These are phyloP conservation scores for Xylaria sp. DNA, from an alignment of 2,329 filamentous ascomycete species.

Conservation along the genomic window DNA sequence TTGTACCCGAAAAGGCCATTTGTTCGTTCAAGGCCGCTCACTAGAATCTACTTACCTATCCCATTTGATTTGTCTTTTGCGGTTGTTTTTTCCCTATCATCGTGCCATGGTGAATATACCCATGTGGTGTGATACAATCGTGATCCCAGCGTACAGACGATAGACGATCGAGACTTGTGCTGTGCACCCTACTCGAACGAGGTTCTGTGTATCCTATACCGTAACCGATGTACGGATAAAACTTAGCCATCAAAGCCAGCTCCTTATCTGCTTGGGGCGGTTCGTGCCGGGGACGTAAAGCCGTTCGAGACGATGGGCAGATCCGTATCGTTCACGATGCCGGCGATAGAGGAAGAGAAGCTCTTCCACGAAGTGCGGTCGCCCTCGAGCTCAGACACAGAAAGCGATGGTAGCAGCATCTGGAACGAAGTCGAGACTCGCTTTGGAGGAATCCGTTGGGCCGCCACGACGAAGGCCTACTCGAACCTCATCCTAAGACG, in stretches of 20 bases:
- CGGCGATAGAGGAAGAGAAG: conserved; percentile 58
- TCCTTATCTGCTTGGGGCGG: background rate
- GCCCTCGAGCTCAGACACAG: conserved; percentile 53
- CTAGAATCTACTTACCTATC: background rate
- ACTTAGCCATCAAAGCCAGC: background rate
- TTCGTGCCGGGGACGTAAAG: conserved; percentile 17
- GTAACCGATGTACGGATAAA: conserved; percentile 32
- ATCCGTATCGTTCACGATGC: conserved; percentile 50
- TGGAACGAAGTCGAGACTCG: conserved; percentile 53
- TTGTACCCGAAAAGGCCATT: background rate
- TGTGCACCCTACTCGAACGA: conserved; percentile 2
- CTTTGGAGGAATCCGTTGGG: conserved; percentile 50
- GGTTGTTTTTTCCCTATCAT: background rate
- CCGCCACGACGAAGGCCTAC: conserved; percentile 47
- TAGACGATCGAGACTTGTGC: conserved; percentile 1
- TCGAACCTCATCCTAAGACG: conserved; percentile 52
- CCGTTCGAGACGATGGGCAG: conserved; percentile 54
- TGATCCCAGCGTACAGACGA: conserved; percentile 8
- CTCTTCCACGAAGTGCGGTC: conserved; percentile 57
- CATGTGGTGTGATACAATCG: conserved; percentile 3
- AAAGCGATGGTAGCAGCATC: conserved; percentile 52
- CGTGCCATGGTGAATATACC: background rate
- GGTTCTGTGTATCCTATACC: background rate
- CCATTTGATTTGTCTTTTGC: conserved; percentile 1
- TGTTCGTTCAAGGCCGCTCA: background rate